Evolutionary conservation across 768 basidiomycete species (phyloP), one percentile per base, ranked within the genome.

Genomic region (Galerina sulciceps): DNA sequence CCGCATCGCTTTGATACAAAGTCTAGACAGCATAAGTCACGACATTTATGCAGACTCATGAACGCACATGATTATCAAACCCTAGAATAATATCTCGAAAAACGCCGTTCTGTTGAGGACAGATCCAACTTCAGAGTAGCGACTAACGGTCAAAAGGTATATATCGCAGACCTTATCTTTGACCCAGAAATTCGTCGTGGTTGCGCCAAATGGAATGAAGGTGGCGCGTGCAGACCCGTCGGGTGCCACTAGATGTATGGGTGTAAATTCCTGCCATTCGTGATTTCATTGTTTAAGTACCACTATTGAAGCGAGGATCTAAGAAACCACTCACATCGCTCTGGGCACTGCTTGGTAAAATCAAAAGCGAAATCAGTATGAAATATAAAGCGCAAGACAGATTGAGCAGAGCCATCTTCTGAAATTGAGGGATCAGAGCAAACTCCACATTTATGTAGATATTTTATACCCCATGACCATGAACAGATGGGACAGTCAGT

Each of bases 1-100:
- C 68, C 14, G 65, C 70, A 42, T 75, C 69, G 49, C 61, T 71
- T 64, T 70, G 65, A 57, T 78, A 76, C 57, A 75, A 58, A 14
- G 71, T 71, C 73, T 75, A 42, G 6, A 43, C 35, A 5, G n/a
- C 10, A 36, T 37, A 14, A 45, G 34, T 17, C 17, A 26, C 14
- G 13, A n/a, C 10, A 6, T 35, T 20, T 26, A 55, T 23, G 31
- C 37, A 46, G 11, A 45, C 6, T 58, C n/a, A 38, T 4, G 42
- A 20, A 35, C 70, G 18, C 42, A 76, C 75, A 60, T 75, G 71
- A 61, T 81, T 71, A 65, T 83, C 81, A 59, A 73, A 83, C 0
- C 81, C 82, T 3, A 83, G 71, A 8, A 81, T 66, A 18, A 84
- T 73, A 66, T 84, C 82, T 35, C 79, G 69, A 57, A 79, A 78